Conservation (phyloP, 139 green algal genomes). For the Choricystis sp. region DNA sequence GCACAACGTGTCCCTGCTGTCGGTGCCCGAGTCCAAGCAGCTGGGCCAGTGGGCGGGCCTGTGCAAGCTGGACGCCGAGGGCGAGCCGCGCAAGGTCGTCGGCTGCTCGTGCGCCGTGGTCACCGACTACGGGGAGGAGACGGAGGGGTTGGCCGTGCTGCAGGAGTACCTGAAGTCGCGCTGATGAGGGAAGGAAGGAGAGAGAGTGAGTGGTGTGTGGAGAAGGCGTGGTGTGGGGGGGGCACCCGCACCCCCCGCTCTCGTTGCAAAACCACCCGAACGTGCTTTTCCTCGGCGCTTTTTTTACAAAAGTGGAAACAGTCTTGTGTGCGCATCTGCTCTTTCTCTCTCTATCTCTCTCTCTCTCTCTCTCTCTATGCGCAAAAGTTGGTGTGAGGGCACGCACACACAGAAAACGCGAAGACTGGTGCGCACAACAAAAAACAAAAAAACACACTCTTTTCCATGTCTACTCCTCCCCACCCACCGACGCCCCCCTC, state of each 20-base stretch:
- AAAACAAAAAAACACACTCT: no score
- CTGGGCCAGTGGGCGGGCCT: slow-evolving; percentile 82
- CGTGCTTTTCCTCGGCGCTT: background rate
- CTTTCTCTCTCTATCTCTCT: no score
- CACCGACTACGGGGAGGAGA: slow-evolving; percentile 96
- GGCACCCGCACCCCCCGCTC: no score
- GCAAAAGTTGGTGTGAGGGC: no score
- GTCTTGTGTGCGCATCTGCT: no score
- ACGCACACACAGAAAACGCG: no score
- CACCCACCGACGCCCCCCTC: background rate
- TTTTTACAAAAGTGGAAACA: no score
- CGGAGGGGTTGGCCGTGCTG: slow-evolving; percentile 76
- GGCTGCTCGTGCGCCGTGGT: slow-evolving; percentile 86
- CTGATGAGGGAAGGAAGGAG: slow-evolving; percentile 16
- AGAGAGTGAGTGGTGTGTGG: background rate
- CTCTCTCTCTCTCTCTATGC: background rate
- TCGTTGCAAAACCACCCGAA: background rate
- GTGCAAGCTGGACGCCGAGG: slow-evolving; percentile 97
- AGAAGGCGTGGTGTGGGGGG: background rate
- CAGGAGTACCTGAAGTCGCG: slow-evolving; percentile 86
- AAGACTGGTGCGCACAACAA: no score
- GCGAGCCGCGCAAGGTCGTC: slow-evolving; percentile 92
- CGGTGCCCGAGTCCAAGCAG: slow-evolving; percentile 73
- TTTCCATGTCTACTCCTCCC: no score
- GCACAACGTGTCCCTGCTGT: slow-evolving; percentile 91